These are phyloP conservation scores for Jaapia argillacea DNA, from an alignment of 768 basidiomycete species.

Conservation along the genomic window DNA sequence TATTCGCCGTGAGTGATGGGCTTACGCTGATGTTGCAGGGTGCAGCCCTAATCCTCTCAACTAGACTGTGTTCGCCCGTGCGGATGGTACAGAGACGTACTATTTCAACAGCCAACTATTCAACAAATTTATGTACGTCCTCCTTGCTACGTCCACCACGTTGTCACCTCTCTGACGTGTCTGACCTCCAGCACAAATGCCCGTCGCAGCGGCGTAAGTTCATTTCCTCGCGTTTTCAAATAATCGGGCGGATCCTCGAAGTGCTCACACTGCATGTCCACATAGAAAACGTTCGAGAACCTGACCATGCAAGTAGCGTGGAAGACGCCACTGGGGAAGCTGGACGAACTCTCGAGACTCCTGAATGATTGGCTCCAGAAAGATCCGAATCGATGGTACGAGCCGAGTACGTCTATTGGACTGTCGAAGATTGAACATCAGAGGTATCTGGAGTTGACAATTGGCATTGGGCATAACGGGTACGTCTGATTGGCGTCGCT, in stretches of 20 bases:
- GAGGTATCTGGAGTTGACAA: constrained; percentile 56
- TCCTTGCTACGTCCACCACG: not conserved
- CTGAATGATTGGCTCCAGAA: constrained; percentile 71
- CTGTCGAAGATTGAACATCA: constrained; percentile 59
- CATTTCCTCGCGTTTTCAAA: constrained; percentile 6
- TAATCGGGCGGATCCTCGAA: not conserved
- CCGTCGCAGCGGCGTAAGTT: constrained; percentile 54
- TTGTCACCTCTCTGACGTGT: not conserved
- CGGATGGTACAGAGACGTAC: constrained; percentile 71
- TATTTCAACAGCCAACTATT: constrained; percentile 76
- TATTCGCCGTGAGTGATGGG: constrained; percentile 57
- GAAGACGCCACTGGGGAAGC: constrained; percentile 61
- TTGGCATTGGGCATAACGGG: constrained; percentile 49
- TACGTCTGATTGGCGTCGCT: constrained; percentile 15
- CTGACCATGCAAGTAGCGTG: constrained; percentile 66
- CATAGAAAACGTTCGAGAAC: constrained; percentile 57
- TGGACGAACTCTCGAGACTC: constrained; percentile 57
- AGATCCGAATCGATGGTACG: constrained; percentile 74
- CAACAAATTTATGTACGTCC: constrained; percentile 58
- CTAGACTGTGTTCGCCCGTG: constrained; percentile 62
- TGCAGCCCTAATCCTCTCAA: too few species aligned
- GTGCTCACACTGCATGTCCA: too few species aligned
- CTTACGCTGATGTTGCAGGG: too few species aligned
- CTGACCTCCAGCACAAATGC: constrained; percentile 45
- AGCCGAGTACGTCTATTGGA: constrained; percentile 53